Conservation (phyloP, 108 stramenopile species). For the Stephanodiscus minutulus region DNA sequence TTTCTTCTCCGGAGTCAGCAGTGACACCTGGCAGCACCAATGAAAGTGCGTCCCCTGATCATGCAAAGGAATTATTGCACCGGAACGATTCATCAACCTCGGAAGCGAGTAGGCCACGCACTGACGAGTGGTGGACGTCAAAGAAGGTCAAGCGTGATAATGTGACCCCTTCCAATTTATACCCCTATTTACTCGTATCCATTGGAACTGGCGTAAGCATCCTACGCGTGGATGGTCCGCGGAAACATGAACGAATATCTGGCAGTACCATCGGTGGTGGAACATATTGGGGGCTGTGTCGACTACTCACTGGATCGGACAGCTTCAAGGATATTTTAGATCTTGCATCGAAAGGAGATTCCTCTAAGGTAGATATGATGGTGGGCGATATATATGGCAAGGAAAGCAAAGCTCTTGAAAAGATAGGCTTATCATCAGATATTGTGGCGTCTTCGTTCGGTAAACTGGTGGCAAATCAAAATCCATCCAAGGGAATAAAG, state of each 20-base stretch:
- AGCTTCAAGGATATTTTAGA: slow-evolving; percentile 92
- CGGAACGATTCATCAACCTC: slow-evolving; percentile 6
- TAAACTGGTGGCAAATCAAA: slow-evolving; percentile 91
- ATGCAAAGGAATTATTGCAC: slow-evolving; percentile 17
- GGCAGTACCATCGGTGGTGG: slow-evolving; percentile 99
- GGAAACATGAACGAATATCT: slow-evolving; percentile 94
- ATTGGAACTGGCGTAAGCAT: slow-evolving; percentile 98
- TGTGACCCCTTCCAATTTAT: slow-evolving; percentile 63
- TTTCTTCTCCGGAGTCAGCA: slow-evolving; percentile 6
- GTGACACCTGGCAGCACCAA: slow-evolving; percentile 2
- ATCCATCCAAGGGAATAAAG: slow-evolving; percentile 78
- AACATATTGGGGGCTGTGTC: slow-evolving; percentile 98
- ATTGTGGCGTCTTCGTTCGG: slow-evolving; percentile 97
- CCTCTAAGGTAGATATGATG: slow-evolving; percentile 89
- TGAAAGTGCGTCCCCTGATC: slow-evolving; percentile 2
- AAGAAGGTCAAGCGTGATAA: slow-evolving; percentile 87
- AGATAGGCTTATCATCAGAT: slow-evolving; percentile 85
- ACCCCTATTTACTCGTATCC: slow-evolving; percentile 95
- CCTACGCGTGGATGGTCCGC: slow-evolving; percentile 92
- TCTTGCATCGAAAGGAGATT: slow-evolving; percentile 92
- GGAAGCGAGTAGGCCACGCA: slow-evolving; percentile 22
- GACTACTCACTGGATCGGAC: slow-evolving; percentile 89
- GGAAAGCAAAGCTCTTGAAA: slow-evolving; percentile 84
- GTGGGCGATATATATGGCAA: slow-evolving; percentile 99
- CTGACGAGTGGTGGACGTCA: slow-evolving; percentile 87